phyloP scores from a whole-genome alignment of 495 filamentous ascomycete genomes.

The Annulohypoxylon nitens region DNA sequence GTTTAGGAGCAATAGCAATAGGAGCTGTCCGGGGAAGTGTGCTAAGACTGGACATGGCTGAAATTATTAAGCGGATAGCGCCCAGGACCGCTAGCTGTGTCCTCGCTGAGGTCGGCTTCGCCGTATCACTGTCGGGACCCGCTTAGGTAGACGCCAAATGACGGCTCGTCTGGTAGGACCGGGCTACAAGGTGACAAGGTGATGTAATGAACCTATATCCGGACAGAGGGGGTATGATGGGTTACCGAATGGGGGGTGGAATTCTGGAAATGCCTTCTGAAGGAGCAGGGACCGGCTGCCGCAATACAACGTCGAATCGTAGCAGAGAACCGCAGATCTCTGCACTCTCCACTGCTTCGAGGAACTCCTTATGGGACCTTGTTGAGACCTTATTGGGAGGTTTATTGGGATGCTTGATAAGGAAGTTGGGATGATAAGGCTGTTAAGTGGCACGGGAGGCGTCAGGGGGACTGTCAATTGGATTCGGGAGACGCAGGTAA shows the following conservation, averaged over 20 bases:
- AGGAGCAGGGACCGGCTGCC: slow-evolving; percentile 36
- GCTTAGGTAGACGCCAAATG: slow-evolving; percentile 34
- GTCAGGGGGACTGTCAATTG: background rate
- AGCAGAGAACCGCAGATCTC: slow-evolving; percentile 40
- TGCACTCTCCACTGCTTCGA: slow-evolving; percentile 35
- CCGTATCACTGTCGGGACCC: slow-evolving; percentile 33
- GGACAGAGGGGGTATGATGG: slow-evolving; percentile 32
- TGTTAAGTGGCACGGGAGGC: slow-evolving; percentile 39
- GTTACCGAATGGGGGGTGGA: slow-evolving; percentile 26
- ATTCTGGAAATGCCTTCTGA: slow-evolving; percentile 23
- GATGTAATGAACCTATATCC: slow-evolving; percentile 34
- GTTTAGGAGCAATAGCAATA: slow-evolving; percentile 70
- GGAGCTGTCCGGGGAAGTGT: slow-evolving; percentile 66
- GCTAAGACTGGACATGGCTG: slow-evolving; percentile 63
- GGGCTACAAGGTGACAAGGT: slow-evolving; percentile 34
- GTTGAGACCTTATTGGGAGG: slow-evolving; percentile 2
- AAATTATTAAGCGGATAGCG: slow-evolving; percentile 34
- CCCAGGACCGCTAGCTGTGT: slow-evolving; percentile 24
- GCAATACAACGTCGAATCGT: slow-evolving; percentile 44
- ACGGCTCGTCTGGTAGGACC: slow-evolving; percentile 24
- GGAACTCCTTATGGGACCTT: slow-evolving; percentile 18
- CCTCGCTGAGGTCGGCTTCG: slow-evolving; percentile 31
- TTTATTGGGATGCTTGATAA: slow-evolving; percentile 35
- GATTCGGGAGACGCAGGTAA: slow-evolving; percentile 26
- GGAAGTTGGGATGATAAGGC: slow-evolving; percentile 44